Conservation (phyloP, 129 eudicot species). For the Chrysanthemum makinoi region DNA sequence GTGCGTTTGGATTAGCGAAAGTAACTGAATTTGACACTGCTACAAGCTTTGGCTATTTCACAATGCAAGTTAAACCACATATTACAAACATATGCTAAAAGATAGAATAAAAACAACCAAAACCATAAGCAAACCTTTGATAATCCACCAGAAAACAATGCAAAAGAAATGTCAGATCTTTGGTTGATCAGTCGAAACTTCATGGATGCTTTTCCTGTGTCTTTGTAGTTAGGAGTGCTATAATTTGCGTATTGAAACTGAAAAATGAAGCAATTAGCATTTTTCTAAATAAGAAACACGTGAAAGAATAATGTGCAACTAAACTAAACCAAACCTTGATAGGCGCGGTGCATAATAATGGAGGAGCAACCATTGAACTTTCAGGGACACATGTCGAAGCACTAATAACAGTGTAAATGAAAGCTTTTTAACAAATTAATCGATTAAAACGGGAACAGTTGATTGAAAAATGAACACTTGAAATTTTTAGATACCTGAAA, state of each 20-base stretch:
- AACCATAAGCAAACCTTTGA: conserved; percentile 49
- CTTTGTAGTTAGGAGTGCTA: conserved; percentile 56
- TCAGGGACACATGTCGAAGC: conserved; percentile 60
- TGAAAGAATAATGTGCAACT: not conserved
- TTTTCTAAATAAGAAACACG: not conserved
- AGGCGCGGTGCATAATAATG: conserved; percentile 84
- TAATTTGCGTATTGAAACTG: conserved; percentile 91
- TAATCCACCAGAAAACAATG: conserved; percentile 80
- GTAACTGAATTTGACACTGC: conserved; percentile 69
- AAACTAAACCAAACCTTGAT: conserved; percentile 56
- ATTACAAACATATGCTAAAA: not conserved
- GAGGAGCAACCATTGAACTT: conserved; percentile 56
- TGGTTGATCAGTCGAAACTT: conserved; percentile 87
- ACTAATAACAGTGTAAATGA: conserved; percentile 40
- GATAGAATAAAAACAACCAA: not conserved
- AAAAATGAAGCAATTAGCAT: not conserved
- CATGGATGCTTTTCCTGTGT: conserved; percentile 70
- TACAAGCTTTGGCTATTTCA: conserved; percentile 76
- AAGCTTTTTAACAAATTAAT: not conserved
- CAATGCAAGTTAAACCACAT: not conserved
- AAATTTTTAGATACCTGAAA: conserved; percentile 50
- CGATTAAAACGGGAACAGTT: not conserved
- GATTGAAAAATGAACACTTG: not conserved
- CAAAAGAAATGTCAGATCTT: conserved; percentile 84
- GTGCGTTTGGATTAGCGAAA: conserved; percentile 85